A percentile compares a stretch with the other conserved stretches of the same genome.
phyloP scores from a whole-genome alignment of 1,284 basidiomycete species.

The Heliocybe sulcata region DNA sequence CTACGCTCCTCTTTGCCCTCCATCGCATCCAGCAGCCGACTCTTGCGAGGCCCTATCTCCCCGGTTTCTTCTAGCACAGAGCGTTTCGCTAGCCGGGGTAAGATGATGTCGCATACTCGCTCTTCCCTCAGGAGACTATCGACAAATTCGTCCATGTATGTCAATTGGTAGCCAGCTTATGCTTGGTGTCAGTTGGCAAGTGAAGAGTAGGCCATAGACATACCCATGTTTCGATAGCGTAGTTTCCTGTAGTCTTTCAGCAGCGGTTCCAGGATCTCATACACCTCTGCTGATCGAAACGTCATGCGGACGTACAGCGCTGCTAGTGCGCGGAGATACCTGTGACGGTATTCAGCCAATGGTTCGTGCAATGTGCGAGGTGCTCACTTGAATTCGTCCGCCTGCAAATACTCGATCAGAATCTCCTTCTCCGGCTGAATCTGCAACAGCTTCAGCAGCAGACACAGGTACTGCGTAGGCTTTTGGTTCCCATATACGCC shows the following conservation, averaged over 20 bases:
- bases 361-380: background rate
- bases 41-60: constrained; percentile 79
- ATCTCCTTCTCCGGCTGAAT: constrained; percentile 98
- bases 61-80: constrained; percentile 88
- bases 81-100: constrained; percentile 86
- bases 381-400: constrained; percentile 97
- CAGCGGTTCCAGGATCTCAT: constrained; percentile 89
- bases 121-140: constrained; percentile 84
- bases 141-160: constrained; percentile 91
- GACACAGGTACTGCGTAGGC: constrained; percentile 87
- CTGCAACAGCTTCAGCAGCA: constrained; percentile 91
- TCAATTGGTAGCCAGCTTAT: constrained; percentile 74
- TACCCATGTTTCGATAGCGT: constrained; percentile 75
- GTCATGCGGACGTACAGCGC: constrained; percentile 95
- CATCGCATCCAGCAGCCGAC: constrained; percentile 77
- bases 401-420: constrained; percentile 87
- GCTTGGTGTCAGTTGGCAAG: background rate
- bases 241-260: constrained; percentile 93
- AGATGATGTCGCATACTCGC: constrained; percentile 92
- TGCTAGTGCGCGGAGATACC: constrained; percentile 90
- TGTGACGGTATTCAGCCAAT: constrained; percentile 22
- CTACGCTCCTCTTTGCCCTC: constrained; percentile 42
- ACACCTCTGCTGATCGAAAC: constrained; percentile 85
- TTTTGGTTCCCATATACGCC: constrained; percentile 92
- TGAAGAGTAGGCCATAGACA: constrained; percentile 17